Evolutionary conservation across 176 grass and related monocot species (phyloP).

Genomic region (Juncus effusus): DNA sequence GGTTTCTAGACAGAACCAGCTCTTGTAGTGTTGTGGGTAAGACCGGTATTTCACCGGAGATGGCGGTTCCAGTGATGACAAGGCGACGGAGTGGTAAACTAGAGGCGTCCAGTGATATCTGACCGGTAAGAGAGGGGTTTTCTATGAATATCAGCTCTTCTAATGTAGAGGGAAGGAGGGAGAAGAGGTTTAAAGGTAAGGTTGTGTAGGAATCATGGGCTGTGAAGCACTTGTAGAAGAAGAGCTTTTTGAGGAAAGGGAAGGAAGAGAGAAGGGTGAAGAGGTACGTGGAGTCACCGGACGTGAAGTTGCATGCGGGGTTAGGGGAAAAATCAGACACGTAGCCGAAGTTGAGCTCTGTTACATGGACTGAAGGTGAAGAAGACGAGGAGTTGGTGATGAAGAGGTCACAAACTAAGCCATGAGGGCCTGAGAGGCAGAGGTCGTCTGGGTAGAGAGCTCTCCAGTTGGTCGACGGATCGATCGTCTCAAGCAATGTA

Average conservation of each 20-base stretch:
- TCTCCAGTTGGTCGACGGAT: constrained; percentile 34
- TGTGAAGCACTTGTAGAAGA: constrained; percentile 47
- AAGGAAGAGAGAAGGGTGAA: constrained; percentile 29
- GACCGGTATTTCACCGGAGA: constrained; percentile 30
- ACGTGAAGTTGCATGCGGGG: constrained; percentile 29
- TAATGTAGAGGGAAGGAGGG: constrained; percentile 35
- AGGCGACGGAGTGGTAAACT: constrained; percentile 30
- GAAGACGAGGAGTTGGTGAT: background rate
- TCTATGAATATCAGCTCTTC: constrained; percentile 44
- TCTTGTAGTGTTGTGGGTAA: constrained; percentile 24
- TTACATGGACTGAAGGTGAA: constrained; percentile 8
- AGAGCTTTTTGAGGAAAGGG: constrained; percentile 37
- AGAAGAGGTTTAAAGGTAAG: constrained; percentile 19
- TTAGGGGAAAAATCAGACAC: constrained; percentile 43
- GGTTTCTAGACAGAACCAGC: constrained; percentile 37
- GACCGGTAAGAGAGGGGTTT: constrained; percentile 42
- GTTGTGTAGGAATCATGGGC: background rate
- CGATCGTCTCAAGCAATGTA: constrained; percentile 34
- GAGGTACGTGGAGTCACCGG: constrained; percentile 24
- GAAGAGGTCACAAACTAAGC: constrained; percentile 46
- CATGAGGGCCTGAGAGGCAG: constrained; percentile 50
- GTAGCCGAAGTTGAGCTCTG: constrained; percentile 45
- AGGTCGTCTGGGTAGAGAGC: constrained; percentile 44
- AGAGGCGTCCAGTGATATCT: constrained; percentile 9
- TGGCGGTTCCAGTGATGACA: constrained; percentile 26